Conservation (phyloP, 2,329 filamentous ascomycete genomes). For the Cadophora gregata region DNA sequence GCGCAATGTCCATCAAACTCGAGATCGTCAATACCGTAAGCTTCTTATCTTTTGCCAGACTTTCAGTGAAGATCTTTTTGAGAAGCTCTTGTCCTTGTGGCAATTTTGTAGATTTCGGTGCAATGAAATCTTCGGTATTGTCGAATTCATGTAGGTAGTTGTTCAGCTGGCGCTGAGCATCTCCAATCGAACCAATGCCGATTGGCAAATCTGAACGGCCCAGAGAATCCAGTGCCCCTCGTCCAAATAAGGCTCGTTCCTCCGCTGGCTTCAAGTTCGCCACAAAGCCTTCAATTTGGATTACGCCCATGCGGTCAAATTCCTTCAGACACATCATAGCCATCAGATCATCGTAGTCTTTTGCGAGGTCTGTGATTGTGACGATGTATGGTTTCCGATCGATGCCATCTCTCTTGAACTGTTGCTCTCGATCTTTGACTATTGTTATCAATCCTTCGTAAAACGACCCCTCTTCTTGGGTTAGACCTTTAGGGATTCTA, state of each 20-base stretch:
- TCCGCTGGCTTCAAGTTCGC: conserved; percentile 38
- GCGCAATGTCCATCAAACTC: conserved; percentile 37
- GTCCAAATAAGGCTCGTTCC: conserved; percentile 35
- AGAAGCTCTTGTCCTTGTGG: conserved; percentile 31
- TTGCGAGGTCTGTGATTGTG: conserved; percentile 41
- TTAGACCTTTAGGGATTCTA: conserved; percentile 32
- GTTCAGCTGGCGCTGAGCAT: conserved; percentile 20
- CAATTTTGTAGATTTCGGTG: conserved; percentile 16
- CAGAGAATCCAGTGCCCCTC: conserved; percentile 37
- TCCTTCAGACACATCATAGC: conserved; percentile 41
- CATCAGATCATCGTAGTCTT: conserved; percentile 42
- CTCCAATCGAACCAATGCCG: conserved; percentile 32
- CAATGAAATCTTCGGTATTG: conserved; percentile 34
- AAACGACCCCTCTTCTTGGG: conserved; percentile 26
- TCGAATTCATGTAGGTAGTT: conserved; percentile 34
- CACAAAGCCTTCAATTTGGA: conserved; percentile 39
- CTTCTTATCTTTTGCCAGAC: conserved; percentile 27
- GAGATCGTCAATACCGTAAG: conserved; percentile 40
- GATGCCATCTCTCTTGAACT: background rate
- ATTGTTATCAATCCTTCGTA: conserved; percentile 33
- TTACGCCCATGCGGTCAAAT: conserved; percentile 37
- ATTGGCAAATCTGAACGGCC: conserved; percentile 34
- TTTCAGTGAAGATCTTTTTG: conserved; percentile 26
- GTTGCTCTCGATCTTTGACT: conserved; percentile 14
- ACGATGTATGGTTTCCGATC: conserved; percentile 32